These are phyloP conservation scores for Protomyces inouyei DNA, from an alignment of 1,139 yeast species.

Conservation along the genomic window DNA sequence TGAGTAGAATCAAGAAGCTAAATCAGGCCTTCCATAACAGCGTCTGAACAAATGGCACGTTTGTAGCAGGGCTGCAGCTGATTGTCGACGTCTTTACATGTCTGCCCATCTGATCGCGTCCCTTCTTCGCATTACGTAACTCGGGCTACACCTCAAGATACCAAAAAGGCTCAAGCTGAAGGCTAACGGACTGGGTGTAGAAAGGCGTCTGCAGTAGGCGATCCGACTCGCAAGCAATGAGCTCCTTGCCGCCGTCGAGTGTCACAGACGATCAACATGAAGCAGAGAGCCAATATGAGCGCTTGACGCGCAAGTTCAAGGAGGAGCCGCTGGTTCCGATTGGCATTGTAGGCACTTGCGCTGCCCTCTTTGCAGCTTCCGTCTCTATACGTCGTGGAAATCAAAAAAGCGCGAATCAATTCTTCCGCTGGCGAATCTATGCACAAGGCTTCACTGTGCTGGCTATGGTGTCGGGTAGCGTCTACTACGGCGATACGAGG, in stretches of 20 bases:
- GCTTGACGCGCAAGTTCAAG: constrained; percentile 16
- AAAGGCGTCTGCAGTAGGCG: too few species aligned
- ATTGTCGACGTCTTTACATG: too few species aligned
- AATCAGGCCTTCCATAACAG: too few species aligned
- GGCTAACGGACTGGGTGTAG: too few species aligned
- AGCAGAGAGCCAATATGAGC: constrained; percentile 10
- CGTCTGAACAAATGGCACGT: too few species aligned
- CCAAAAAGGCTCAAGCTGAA: too few species aligned
- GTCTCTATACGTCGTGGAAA: constrained; percentile 24
- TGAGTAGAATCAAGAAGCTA: too few species aligned
- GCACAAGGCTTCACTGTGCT: constrained; percentile 29
- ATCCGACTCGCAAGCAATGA: neutral
- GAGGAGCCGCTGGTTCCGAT: constrained; percentile 28
- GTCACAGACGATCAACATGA: constrained; percentile 9
- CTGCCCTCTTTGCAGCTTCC: constrained; percentile 28
- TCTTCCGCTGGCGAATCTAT: constrained; percentile 27
- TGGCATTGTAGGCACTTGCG: constrained; percentile 27
- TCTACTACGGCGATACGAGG: constrained; percentile 25
- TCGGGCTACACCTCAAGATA: too few species aligned
- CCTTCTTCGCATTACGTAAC: too few species aligned
- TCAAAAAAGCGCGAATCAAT: constrained; percentile 18
- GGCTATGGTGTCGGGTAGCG: constrained; percentile 27
- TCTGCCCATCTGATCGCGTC: too few species aligned
- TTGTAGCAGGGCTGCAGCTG: too few species aligned
- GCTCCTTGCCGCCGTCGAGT: constrained; percentile 6